A percentile compares a stretch with the other conserved stretches of the same genome.
These are phyloP conservation scores for Cutaneotrichosporon cyanovorans DNA, from an alignment of 1,284 basidiomycete species.

Conservation along the genomic window DNA sequence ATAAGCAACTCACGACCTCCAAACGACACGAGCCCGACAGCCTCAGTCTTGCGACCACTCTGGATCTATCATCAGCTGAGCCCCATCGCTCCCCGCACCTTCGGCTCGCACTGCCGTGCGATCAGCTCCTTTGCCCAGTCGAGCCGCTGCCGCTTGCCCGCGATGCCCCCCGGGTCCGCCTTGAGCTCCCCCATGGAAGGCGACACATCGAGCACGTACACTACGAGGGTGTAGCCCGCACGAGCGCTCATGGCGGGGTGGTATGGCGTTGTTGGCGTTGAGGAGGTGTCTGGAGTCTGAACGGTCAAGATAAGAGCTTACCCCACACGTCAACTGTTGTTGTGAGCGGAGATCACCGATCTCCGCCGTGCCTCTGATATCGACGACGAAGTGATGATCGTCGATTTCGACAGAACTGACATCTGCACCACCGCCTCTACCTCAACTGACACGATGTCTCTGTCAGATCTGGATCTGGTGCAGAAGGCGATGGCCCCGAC, in stretches of 20 bases:
- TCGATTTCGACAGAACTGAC: neutral
- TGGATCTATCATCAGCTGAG: constrained; percentile 57
- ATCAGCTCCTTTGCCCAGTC: constrained; percentile 77
- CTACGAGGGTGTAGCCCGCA: constrained; percentile 38
- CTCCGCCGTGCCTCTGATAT: neutral
- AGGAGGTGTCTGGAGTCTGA: neutral
- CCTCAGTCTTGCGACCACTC: constrained; percentile 81
- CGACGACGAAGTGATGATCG: neutral
- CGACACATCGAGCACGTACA: constrained; percentile 76
- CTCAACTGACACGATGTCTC: constrained; percentile 28
- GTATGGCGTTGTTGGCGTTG: neutral
- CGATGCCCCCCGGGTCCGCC: constrained; percentile 53
- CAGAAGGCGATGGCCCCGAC: constrained; percentile 37
- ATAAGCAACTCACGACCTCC: constrained; percentile 57
- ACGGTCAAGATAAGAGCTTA: neutral
- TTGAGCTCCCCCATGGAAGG: constrained; percentile 69
- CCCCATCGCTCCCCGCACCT: constrained; percentile 56
- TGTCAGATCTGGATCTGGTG: constrained; percentile 43
- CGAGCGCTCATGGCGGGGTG: constrained; percentile 24
- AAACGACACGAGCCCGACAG: constrained; percentile 76
- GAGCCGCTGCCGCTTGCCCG: constrained; percentile 63
- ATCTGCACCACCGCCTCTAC: too few species aligned
- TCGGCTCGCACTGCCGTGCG: constrained; percentile 78
- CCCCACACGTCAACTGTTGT: constrained; percentile 6
- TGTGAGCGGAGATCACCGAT: neutral